Conservation (phyloP, 1,284 basidiomycete genomes). For the Boletus semigastroideus region DNA sequence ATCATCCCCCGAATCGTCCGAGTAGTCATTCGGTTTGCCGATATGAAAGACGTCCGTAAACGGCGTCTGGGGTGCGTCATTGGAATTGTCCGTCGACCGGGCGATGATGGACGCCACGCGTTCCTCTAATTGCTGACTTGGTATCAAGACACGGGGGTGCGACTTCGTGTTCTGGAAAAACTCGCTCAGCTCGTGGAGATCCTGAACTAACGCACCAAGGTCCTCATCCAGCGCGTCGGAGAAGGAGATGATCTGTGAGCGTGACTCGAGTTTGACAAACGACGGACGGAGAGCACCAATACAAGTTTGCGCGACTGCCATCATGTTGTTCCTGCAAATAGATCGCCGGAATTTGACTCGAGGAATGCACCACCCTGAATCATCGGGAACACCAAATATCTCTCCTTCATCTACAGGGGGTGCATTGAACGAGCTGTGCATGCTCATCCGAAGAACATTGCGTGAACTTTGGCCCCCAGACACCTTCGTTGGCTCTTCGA, state of each 20-base stretch:
- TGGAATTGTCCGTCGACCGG: slow-evolving; percentile 60
- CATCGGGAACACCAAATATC: slow-evolving; percentile 79
- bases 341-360: slow-evolving; percentile 61
- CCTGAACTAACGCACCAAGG: slow-evolving; percentile 83
- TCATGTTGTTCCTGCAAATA: slow-evolving; percentile 72
- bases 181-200: slow-evolving; percentile 81
- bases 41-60: slow-evolving; percentile 77
- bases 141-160: slow-evolving; percentile 35
- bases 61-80: slow-evolving; percentile 67
- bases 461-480: slow-evolving; percentile 75
- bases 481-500: slow-evolving; percentile 85
- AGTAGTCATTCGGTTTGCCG: slow-evolving; percentile 41
- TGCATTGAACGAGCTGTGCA: slow-evolving; percentile 52
- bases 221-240: slow-evolving; percentile 51
- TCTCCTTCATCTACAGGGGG: slow-evolving; percentile 56
- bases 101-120: slow-evolving; percentile 78
- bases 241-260: slow-evolving; percentile 38
- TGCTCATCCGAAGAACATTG: slow-evolving; percentile 87
- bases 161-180: slow-evolving; percentile 71
- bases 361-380: slow-evolving; percentile 85
- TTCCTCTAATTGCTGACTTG: slow-evolving; percentile 66
- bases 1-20: slow-evolving; percentile 48
- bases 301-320: slow-evolving; percentile 84
- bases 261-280: slow-evolving; percentile 69
- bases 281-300: slow-evolving; percentile 71